A percentile compares a stretch with the other conserved stretches of the same genome.
Evolutionary conservation across 768 basidiomycete species (phyloP).

Genomic region (Hysterangium stoloniferum): DNA sequence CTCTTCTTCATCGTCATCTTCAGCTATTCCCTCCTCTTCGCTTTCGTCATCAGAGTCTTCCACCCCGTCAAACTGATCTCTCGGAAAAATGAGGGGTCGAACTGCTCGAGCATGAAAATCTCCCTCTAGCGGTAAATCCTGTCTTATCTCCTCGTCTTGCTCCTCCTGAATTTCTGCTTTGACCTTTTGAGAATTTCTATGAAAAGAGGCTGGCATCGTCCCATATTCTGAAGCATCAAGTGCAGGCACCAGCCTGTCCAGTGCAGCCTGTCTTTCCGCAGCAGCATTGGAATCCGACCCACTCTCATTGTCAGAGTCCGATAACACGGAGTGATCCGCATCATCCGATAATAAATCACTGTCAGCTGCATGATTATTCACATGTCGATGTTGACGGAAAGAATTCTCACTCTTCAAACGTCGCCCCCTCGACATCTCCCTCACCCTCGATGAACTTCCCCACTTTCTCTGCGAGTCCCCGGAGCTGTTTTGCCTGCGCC

Average conservation of each 20-base stretch:
- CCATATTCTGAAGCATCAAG: conserved; percentile 85
- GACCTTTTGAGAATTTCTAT: conserved; percentile 62
- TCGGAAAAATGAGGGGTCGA: conserved; percentile 71
- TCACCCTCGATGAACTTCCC: conserved; percentile 86
- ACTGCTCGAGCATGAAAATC: conserved; percentile 35
- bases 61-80: conserved; percentile 86
- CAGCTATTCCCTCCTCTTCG: conserved; percentile 32
- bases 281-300: conserved; percentile 12
- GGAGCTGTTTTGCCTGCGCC: conserved; percentile 62
- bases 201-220: conserved; percentile 66
- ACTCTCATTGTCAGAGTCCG: conserved; percentile 35
- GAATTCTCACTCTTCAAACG: conserved; percentile 75
- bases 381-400: conserved; percentile 1
- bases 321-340: conserved; percentile 22
- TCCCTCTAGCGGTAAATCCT: not conserved
- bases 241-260: conserved; percentile 76
- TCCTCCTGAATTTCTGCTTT: conserved; percentile 37
- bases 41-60: conserved; percentile 82
- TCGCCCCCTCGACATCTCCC: conserved; percentile 83
- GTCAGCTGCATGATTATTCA: conserved; percentile 5
- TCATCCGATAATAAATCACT: conserved; percentile 71
- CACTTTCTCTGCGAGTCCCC: conserved; percentile 75
- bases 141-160: conserved; percentile 29
- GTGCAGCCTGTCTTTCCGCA: conserved; percentile 48
- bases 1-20: conserved; percentile 42